phyloP scores from a whole-genome alignment of 2,329 filamentous ascomycete species.

The Eutypa lata region DNA sequence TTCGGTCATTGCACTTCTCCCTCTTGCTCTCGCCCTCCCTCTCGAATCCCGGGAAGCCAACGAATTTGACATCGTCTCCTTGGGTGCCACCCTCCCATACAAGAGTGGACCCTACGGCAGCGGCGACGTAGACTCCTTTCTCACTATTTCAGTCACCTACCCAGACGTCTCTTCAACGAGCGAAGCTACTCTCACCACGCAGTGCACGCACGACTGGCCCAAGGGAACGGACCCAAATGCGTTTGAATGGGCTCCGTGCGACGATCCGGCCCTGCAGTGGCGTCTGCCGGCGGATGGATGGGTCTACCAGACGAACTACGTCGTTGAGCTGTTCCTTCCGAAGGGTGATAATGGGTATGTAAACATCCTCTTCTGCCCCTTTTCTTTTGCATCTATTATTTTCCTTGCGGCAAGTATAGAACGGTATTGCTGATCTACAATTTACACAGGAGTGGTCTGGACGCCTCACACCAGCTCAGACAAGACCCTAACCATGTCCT shows the following conservation, averaged over 20 bases:
- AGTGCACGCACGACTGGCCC: slow-evolving; percentile 18
- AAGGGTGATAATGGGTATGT: slow-evolving; percentile 17
- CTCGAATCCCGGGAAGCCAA: slow-evolving; percentile 13
- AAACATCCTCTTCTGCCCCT: neutral
- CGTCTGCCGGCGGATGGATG: slow-evolving; percentile 20
- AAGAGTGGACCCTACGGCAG: slow-evolving; percentile 12
- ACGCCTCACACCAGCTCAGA: slow-evolving; percentile 15
- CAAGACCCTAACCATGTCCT: slow-evolving; percentile 15
- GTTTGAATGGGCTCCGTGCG: slow-evolving; percentile 18
- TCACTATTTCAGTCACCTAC: slow-evolving; percentile 17
- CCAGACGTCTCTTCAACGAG: slow-evolving; percentile 13
- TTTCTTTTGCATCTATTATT: neutral
- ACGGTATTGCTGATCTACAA: slow-evolving; percentile 9
- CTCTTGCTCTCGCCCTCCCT: slow-evolving; percentile 13
- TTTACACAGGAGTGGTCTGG: slow-evolving; percentile 14
- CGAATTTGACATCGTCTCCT: slow-evolving; percentile 17
- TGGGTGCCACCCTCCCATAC: slow-evolving; percentile 18
- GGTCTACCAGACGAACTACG: slow-evolving; percentile 16
- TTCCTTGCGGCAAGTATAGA: neutral
- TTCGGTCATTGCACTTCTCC: slow-evolving; percentile 15
- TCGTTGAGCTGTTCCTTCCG: slow-evolving; percentile 18
- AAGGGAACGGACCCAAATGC: slow-evolving; percentile 14
- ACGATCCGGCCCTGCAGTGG: slow-evolving; percentile 11
- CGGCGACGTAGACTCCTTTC: slow-evolving; percentile 12
- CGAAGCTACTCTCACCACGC: slow-evolving; percentile 16